Conservation (phyloP, 495 filamentous ascomycete species). For the Annulohypoxylon bovei region DNA sequence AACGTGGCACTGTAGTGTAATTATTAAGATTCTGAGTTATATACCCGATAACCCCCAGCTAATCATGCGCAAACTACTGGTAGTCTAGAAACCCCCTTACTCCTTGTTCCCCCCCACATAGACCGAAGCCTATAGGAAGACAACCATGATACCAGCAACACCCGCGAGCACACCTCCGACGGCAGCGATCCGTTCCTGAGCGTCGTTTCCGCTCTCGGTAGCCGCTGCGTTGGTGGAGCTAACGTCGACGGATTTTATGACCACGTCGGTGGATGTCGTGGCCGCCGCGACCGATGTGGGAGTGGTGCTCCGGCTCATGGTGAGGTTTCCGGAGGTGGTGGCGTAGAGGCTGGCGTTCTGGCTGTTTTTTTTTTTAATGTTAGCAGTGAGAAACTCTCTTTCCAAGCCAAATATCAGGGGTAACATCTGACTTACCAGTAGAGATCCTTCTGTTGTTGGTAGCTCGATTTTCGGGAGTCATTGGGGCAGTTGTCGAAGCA, state of each 20-base stretch:
- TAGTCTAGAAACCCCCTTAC: neutral
- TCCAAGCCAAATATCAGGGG: too few relatives aligned
- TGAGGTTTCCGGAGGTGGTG: slow-evolving; percentile 25
- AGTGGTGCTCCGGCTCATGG: slow-evolving; percentile 19
- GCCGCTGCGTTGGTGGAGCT: neutral
- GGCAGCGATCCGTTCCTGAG: neutral
- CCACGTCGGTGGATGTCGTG: slow-evolving; percentile 13
- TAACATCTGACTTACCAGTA: slow-evolving; percentile 47
- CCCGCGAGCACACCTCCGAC: slow-evolving; percentile 21
- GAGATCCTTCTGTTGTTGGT: slow-evolving; percentile 49
- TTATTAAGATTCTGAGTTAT: neutral
- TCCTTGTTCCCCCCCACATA: neutral
- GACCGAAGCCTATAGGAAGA: slow-evolving; percentile 1
- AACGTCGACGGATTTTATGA: slow-evolving; percentile 14
- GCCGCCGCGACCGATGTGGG: neutral
- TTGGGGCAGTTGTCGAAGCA: slow-evolving; percentile 63
- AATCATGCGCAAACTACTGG: neutral
- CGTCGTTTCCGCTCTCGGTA: slow-evolving; percentile 17
- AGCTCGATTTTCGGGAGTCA: slow-evolving; percentile 43
- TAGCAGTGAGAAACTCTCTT: neutral
- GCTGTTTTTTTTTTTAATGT: neutral
- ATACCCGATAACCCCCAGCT: neutral
- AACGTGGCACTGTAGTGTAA: neutral
- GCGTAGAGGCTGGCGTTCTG: slow-evolving; percentile 35
- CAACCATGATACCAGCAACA: slow-evolving; percentile 10